phyloP scores from a whole-genome alignment of 805 yeast genomes.

The Blastobotrys chiropterorum region DNA sequence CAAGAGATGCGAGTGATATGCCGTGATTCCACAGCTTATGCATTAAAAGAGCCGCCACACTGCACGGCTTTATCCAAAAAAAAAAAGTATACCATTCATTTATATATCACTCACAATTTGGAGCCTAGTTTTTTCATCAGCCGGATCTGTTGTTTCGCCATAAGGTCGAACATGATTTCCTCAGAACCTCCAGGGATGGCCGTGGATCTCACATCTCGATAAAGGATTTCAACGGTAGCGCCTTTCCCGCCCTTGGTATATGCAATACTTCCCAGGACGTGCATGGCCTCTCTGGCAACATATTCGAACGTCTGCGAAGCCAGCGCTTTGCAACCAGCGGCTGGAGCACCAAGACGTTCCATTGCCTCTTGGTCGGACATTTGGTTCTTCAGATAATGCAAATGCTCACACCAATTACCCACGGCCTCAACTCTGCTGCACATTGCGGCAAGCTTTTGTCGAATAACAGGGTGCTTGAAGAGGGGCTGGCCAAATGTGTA shows the following conservation, averaged over 20 bases:
- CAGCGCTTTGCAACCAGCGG: slow-evolving; percentile 38
- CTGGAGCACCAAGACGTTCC: slow-evolving; percentile 37
- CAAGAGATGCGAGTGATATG: too few species aligned
- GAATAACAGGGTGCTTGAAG: slow-evolving; percentile 37
- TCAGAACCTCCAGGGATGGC: slow-evolving; percentile 42
- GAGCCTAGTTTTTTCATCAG: slow-evolving; percentile 37
- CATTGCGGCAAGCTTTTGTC: slow-evolving; percentile 38
- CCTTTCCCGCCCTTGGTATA: slow-evolving; percentile 40
- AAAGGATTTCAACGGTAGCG: slow-evolving; percentile 37
- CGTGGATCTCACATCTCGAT: slow-evolving; percentile 40
- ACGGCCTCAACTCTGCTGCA: slow-evolving; percentile 36
- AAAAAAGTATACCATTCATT: too few species aligned
- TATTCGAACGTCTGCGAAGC: slow-evolving; percentile 36
- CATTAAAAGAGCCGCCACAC: too few species aligned
- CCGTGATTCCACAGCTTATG: too few species aligned
- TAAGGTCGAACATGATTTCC: slow-evolving; percentile 39
- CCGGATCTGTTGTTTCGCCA: slow-evolving; percentile 34
- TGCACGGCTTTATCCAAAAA: too few species aligned
- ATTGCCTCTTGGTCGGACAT: slow-evolving; percentile 30
- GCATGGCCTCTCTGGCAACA: slow-evolving; percentile 40
- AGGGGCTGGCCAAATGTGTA: slow-evolving; percentile 37
- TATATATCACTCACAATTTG: slow-evolving; percentile 30
- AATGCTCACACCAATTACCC: slow-evolving; percentile 34
- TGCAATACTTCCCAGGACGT: slow-evolving; percentile 38
- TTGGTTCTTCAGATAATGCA: slow-evolving; percentile 31